These are phyloP conservation scores for Dothidotthia symphoricarpi DNA, from an alignment of 2,329 filamentous ascomycete species.

Conservation along the genomic window DNA sequence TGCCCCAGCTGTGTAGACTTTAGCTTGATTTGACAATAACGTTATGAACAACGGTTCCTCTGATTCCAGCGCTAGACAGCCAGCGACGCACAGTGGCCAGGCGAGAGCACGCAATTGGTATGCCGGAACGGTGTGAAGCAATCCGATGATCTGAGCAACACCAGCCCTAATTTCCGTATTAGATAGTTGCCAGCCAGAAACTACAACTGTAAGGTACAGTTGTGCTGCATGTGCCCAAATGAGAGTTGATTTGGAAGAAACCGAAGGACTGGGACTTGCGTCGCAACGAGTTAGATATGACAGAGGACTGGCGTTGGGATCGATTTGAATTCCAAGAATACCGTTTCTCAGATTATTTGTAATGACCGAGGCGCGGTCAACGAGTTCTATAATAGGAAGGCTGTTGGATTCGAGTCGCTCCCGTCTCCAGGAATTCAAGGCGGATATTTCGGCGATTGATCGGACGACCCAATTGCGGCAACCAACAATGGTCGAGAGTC, in stretches of 20 bases:
- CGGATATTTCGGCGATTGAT: slow-evolving; percentile 8
- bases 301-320: slow-evolving; percentile 1
- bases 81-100: slow-evolving; percentile 15
- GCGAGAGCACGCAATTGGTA: slow-evolving; percentile 11
- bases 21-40: slow-evolving; percentile 2
- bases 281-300: neutral
- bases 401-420: too few species aligned
- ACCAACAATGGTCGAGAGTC: slow-evolving; percentile 14
- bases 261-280: too few species aligned
- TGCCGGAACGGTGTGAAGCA: slow-evolving; percentile 4
- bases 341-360: slow-evolving; percentile 3
- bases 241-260: slow-evolving; percentile 3
- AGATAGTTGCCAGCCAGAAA: slow-evolving; percentile 10
- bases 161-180: slow-evolving; percentile 4
- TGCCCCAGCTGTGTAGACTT: slow-evolving; percentile 5
- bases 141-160: slow-evolving; percentile 4
- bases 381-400: slow-evolving; percentile 1
- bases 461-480: slow-evolving; percentile 14
- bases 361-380: slow-evolving; percentile 5
- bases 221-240: slow-evolving; percentile 15
- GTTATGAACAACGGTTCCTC: slow-evolving; percentile 4
- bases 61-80: slow-evolving; percentile 9
- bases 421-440: slow-evolving; percentile 8
- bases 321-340: slow-evolving; percentile 5
- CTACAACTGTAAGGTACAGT: slow-evolving; percentile 6